Evolutionary conservation across 352 stramenopile species (phyloP), one percentile per base, ranked within the genome.

Genomic region (Globisporangium camurandrum): DNA sequence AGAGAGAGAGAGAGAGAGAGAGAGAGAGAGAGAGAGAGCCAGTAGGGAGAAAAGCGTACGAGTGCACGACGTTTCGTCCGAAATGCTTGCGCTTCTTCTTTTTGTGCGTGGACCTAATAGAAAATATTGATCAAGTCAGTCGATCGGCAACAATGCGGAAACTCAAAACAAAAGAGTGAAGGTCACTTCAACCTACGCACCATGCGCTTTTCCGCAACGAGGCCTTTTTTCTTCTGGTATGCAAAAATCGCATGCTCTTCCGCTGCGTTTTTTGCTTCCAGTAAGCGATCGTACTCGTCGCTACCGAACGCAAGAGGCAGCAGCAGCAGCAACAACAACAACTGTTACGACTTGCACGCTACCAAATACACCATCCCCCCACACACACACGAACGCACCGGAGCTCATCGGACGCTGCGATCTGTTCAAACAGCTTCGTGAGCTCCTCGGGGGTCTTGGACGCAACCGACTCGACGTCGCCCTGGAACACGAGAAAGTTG

Each of bases 401-500:
- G 2, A 93, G 65, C 45, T 98, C 90, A 19, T 87, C 74, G 10
- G 88, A 97, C 19, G 83, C 84, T 22, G 85, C 96, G 26, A 99
- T 96, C 62, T 98, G 86, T 68, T 99, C 97, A 56, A 99, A 96
- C 5, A 98, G 73, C 64, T 97, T 91, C 1, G 97, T 97, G 20
- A 99, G 69, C 56, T 99, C 88, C 9, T 95, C 83, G 0, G 96
- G 95, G 49, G 80, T 95, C 62, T 98, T 98, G 34, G 87, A 93
- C 1, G 96, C 95, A 49, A 99, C 96, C 24, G 80, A 94, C 67
- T 99, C 96, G 23, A 99, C 96, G 67, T 99, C 97, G 34, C 97
- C 97, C 52, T 99, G 97, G 69, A 99, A 99, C 6, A 99, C 96
- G 8, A 99, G 62, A 61, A 99, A 99, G 69, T 99, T 99, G n/a